Percentiles rank a stretch among this genome's conserved stretches.
These are phyloP conservation scores for Plasmodium knowlesi DNA, from an alignment of 169 alveolate genomes.

Conservation along the genomic window DNA sequence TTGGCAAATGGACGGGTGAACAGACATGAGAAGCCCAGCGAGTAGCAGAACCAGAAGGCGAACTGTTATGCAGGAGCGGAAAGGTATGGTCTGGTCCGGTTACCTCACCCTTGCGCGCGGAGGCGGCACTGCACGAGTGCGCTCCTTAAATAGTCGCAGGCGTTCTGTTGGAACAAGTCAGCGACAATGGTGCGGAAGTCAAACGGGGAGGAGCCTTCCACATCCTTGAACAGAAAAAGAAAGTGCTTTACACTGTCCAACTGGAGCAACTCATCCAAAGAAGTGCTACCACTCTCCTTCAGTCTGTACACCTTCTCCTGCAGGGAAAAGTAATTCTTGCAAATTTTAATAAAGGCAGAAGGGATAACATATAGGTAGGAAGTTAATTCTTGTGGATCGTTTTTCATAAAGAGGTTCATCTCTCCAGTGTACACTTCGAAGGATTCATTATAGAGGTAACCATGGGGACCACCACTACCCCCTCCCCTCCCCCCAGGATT, in stretches of 20 bases:
- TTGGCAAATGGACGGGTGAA: neutral
- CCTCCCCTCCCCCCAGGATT: neutral
- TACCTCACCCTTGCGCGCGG: neutral
- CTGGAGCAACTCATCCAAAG: constrained; percentile 16
- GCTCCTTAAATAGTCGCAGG: constrained; percentile 26
- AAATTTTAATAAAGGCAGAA: constrained; percentile 7
- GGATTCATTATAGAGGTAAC: neutral
- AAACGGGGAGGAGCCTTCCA: constrained; percentile 7
- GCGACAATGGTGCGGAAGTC: constrained; percentile 14
- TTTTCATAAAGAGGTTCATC: constrained; percentile 56
- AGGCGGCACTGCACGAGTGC: constrained; percentile 28
- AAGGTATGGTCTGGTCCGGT: neutral
- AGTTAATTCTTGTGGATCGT: constrained; percentile 28
- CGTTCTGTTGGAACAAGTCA: constrained; percentile 17
- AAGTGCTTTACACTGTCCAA: constrained; percentile 24
- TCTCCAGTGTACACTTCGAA: constrained; percentile 37
- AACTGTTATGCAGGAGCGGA: no score
- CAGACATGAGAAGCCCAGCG: neutral
- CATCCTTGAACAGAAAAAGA: constrained; percentile 6
- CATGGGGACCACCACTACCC: neutral
- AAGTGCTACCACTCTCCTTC: neutral
- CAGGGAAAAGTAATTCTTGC: constrained; percentile 37
- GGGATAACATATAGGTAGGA: constrained; percentile 45
- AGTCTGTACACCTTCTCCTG: constrained; percentile 26
- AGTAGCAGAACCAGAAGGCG: no score